These are phyloP conservation scores for Solanum medicagineum DNA, from an alignment of 257 asterid genomes.

Conservation along the genomic window DNA sequence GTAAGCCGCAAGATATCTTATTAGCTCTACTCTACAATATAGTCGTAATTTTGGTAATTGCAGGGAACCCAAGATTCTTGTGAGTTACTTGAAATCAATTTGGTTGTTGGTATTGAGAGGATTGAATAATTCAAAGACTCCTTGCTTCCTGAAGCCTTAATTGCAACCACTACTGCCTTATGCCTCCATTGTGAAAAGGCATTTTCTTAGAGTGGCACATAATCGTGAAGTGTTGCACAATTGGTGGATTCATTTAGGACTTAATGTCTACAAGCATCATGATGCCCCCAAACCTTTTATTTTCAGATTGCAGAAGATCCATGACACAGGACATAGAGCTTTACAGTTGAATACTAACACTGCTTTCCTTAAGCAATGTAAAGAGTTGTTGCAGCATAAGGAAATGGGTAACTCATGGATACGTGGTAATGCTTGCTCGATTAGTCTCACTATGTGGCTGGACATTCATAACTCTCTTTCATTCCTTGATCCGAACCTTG, in stretches of 20 bases:
- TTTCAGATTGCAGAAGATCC: background rate
- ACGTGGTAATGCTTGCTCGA: too few species aligned
- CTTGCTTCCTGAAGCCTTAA: background rate
- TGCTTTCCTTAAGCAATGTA: background rate
- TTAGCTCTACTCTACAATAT: background rate
- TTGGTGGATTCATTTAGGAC: background rate
- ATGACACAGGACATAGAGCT: background rate
- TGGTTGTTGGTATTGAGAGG: background rate
- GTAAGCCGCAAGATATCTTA: too few species aligned
- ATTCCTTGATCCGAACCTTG: too few species aligned
- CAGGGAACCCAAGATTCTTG: background rate
- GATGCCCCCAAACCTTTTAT: background rate
- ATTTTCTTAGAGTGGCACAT: background rate
- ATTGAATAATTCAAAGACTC: background rate
- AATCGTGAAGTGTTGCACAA: background rate
- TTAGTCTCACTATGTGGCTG: too few species aligned
- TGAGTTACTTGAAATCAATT: background rate
- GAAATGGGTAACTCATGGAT: too few species aligned
- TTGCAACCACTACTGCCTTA: background rate
- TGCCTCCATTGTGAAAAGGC: background rate
- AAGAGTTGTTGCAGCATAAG: background rate
- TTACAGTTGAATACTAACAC: background rate
- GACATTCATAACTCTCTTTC: too few species aligned
- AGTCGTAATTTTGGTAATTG: background rate
- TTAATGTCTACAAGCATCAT: background rate